Percentiles rank a stretch among this genome's conserved stretches.
phyloP scores from a whole-genome alignment of 208 protist genomes.

The Trypanosoma scelopori region DNA sequence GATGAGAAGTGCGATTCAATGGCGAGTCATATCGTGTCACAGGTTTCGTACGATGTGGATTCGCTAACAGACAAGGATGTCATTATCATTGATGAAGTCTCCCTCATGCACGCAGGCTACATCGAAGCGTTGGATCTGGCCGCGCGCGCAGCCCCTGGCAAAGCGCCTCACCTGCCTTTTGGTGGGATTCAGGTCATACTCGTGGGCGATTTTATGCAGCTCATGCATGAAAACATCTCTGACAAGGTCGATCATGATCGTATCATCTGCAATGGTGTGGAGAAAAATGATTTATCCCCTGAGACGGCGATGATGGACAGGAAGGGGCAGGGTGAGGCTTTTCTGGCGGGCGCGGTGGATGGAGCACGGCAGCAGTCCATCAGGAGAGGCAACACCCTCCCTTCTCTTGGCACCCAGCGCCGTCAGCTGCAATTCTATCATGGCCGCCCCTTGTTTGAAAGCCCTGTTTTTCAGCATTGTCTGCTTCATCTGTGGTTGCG shows the following conservation, averaged over 20 bases:
- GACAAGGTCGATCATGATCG: background rate
- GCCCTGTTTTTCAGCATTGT: constrained; percentile 54
- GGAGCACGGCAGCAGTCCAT: background rate
- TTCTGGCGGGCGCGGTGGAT: background rate
- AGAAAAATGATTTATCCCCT: background rate
- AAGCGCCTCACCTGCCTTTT: constrained; percentile 43
- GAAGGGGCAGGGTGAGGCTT: background rate
- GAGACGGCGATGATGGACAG: background rate
- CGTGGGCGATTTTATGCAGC: constrained; percentile 87
- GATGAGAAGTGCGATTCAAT: constrained; percentile 11
- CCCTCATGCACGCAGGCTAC: constrained; percentile 59
- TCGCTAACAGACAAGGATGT: constrained; percentile 41
- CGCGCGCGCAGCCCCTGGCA: constrained; percentile 31
- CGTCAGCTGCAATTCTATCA: constrained; percentile 28
- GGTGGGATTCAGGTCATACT: constrained; percentile 86
- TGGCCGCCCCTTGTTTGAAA: constrained; percentile 60
- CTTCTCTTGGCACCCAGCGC: constrained; percentile 7
- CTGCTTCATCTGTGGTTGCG: constrained; percentile 71
- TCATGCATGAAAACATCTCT: constrained; percentile 26
- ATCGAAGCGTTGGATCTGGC: constrained; percentile 48
- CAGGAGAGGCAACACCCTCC: background rate
- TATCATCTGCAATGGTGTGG: constrained; percentile 12
- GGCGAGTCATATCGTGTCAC: background rate
- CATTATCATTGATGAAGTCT: constrained; percentile 85
- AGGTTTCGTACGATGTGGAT: constrained; percentile 23